These are phyloP conservation scores for Diaporthe australafricana DNA, from an alignment of 2,329 filamentous ascomycete genomes.

Conservation along the genomic window DNA sequence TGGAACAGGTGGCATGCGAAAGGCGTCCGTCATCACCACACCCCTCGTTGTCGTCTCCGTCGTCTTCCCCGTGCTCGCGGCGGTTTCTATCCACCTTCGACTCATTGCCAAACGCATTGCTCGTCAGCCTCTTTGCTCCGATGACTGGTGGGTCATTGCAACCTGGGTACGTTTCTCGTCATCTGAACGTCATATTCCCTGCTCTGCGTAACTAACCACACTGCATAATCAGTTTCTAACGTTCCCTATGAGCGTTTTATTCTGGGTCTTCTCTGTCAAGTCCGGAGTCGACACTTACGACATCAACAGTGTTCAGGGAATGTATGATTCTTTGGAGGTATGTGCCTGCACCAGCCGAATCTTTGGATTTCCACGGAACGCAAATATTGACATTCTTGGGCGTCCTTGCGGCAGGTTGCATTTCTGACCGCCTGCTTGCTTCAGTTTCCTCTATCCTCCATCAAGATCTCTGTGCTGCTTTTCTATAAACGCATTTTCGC, in stretches of 20 bases:
- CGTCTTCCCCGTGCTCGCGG: slow-evolving; percentile 15
- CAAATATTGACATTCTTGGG: not conserved
- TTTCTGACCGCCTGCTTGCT: not conserved
- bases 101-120: not conserved
- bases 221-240: not conserved
- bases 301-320: not conserved
- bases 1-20: not conserved
- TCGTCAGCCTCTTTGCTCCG: not conserved
- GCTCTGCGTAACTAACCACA: no score
- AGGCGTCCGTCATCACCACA: not conserved
- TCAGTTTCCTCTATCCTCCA: not conserved
- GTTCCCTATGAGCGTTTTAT: not conserved
- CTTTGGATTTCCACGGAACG: not conserved
- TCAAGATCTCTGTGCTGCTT: slow-evolving; percentile 15
- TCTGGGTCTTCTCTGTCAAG: not conserved
- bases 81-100: not conserved
- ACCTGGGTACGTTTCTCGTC: not conserved
- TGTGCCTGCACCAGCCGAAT: not conserved
- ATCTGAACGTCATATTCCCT: not conserved
- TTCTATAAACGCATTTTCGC: slow-evolving; percentile 13
- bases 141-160: slow-evolving; percentile 16
- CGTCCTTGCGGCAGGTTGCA: not conserved
- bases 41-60: not conserved
- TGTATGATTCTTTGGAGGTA: not conserved
- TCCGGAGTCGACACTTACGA: not conserved